These are phyloP conservation scores for Bauhinia variegata DNA, from an alignment of 306 rosid species.

Conservation along the genomic window DNA sequence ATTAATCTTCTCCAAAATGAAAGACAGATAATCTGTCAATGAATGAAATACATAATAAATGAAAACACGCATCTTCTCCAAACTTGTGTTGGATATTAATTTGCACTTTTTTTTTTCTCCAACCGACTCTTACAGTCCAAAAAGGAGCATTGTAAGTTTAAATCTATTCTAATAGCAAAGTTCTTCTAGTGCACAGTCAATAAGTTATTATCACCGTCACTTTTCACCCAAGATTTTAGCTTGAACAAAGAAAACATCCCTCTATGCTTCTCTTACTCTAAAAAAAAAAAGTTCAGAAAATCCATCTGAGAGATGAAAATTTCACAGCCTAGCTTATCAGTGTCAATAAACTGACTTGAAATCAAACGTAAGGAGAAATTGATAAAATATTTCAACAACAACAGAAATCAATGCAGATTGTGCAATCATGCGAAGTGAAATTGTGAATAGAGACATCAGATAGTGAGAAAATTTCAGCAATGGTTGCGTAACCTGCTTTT, in stretches of 20 bases:
- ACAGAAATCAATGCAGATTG: background rate
- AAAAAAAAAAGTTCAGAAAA: no score
- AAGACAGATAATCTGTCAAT: no score
- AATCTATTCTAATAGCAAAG: background rate
- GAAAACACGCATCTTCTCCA: background rate
- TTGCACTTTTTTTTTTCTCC: background rate
- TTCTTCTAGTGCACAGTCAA: background rate
- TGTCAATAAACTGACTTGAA: background rate
- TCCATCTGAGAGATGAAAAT: background rate
- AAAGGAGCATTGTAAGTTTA: background rate
- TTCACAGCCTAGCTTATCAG: background rate
- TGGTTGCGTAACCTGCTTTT: slow-evolving; percentile 66
- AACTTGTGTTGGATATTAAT: background rate
- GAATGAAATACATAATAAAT: no score
- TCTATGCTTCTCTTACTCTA: background rate
- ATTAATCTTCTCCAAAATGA: background rate
- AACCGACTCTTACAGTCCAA: background rate
- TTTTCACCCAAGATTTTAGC: background rate
- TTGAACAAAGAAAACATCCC: background rate
- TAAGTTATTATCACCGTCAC: background rate
- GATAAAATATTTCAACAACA: background rate
- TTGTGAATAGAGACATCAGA: slow-evolving; percentile 5
- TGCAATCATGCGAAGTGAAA: background rate
- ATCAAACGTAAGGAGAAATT: background rate
- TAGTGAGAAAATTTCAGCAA: background rate